phyloP scores from a whole-genome alignment of 2,329 filamentous ascomycete species.

The Colletotrichum sojae region DNA sequence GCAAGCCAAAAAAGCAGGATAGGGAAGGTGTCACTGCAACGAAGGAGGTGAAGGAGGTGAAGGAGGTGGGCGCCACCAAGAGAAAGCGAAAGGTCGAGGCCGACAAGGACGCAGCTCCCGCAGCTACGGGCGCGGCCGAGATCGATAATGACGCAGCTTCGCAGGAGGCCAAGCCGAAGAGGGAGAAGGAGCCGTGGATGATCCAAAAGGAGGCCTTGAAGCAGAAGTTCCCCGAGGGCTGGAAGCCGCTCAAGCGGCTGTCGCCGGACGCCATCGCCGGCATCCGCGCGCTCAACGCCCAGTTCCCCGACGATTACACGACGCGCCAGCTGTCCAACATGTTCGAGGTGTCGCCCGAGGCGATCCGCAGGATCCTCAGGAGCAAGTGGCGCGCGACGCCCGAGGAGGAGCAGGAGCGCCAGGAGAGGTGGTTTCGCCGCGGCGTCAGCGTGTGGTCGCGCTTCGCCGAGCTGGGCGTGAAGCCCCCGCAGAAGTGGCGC shows the following conservation, averaged over 20 bases:
- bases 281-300: conserved; percentile 84
- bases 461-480: conserved; percentile 72
- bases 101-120: conserved; percentile 44
- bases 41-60: no score
- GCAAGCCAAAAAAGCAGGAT: not conserved
- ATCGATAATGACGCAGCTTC: no score
- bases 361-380: conserved; percentile 87
- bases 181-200: conserved; percentile 73
- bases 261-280: conserved; percentile 94
- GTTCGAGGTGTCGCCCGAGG: conserved; percentile 91
- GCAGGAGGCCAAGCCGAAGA: conserved; percentile 33
- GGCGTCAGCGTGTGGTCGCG: conserved; percentile 72
- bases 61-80: not conserved
- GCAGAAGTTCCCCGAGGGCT: conserved; percentile 84
- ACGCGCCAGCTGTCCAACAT: conserved; percentile 80
- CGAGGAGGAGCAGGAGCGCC: conserved; percentile 69
- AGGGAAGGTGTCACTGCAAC: no score
- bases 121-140: no score
- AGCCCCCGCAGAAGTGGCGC: conserved; percentile 74
- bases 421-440: conserved; percentile 73
- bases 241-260: conserved; percentile 86
- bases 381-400: conserved; percentile 78
- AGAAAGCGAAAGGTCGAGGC: conserved; percentile 41
- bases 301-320: conserved; percentile 83
- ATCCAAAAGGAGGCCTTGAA: conserved; percentile 81